Conservation (phyloP, 2,329 filamentous ascomycete species). For the Nannizziopsis arthrosporioides region DNA sequence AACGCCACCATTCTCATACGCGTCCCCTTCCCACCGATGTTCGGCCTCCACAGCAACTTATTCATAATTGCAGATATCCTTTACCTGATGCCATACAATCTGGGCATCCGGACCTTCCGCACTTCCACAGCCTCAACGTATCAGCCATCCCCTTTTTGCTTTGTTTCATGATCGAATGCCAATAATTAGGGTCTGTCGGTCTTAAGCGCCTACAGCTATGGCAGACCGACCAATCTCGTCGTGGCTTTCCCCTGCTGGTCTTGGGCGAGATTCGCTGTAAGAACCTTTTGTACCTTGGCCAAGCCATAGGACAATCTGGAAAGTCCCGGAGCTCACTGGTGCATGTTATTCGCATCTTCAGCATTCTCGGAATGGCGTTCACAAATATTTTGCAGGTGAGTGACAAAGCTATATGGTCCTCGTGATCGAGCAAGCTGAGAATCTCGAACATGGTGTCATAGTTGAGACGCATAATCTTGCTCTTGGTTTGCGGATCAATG, state of each 20-base stretch:
- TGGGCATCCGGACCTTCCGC: no score
- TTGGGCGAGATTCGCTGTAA: not conserved
- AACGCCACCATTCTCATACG: no score
- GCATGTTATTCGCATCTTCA: not conserved
- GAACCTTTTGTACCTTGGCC: not conserved
- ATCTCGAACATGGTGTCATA: not conserved
- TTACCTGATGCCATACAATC: no score
- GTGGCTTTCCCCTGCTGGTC: not conserved
- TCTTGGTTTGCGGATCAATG: not conserved
- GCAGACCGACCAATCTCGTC: not conserved
- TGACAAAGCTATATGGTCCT: slow-evolving; percentile 1
- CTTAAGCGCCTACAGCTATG: not conserved
- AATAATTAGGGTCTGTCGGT: not conserved
- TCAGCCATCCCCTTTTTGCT: no score
- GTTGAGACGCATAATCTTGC: not conserved
- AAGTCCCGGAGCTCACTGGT: not conserved
- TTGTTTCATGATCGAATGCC: not conserved
- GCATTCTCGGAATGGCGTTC: not conserved
- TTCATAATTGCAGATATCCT: no score
- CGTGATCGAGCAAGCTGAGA: not conserved
- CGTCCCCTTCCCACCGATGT: no score
- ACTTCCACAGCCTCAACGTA: no score
- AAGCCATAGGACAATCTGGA: not conserved
- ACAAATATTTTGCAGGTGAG: slow-evolving; percentile 3
- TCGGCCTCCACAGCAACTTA: no score